Percentiles rank a stretch among this genome's conserved stretches.
Conservation (phyloP, 2,329 filamentous ascomycete genomes). For the Neophaeococcomyces aloes region DNA sequence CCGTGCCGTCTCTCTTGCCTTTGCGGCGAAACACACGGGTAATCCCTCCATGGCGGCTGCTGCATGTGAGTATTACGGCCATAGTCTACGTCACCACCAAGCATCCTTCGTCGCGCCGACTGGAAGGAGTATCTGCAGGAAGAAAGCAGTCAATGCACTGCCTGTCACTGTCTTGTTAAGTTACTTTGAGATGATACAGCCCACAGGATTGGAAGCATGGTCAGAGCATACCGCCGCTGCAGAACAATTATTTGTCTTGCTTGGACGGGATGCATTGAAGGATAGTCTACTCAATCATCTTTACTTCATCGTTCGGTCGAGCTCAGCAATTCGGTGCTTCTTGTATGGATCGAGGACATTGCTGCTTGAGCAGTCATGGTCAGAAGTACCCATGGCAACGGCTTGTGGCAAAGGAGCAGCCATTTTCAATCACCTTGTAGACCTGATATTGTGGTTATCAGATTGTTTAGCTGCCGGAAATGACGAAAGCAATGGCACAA, state of each 20-base stretch:
- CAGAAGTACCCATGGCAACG: background rate
- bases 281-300: slow-evolving; percentile 2
- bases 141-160: slow-evolving; percentile 3
- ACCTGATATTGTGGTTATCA: slow-evolving; percentile 1
- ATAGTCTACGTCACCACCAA: slow-evolving; percentile 4
- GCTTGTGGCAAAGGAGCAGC: background rate
- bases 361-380: background rate
- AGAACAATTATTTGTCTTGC: background rate
- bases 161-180: slow-evolving; percentile 2
- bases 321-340: slow-evolving; percentile 3
- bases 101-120: background rate
- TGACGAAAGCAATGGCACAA: background rate
- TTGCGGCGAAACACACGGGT: background rate
- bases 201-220: slow-evolving; percentile 1
- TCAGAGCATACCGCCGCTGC: slow-evolving; percentile 2
- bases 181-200: slow-evolving; percentile 8
- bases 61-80: slow-evolving; percentile 1
- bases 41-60: background rate
- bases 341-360: background rate
- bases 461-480: background rate
- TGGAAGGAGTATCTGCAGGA: slow-evolving; percentile 3
- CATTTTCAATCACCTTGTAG: background rate
- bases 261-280: background rate
- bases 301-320: slow-evolving; percentile 1
- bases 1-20: slow-evolving; percentile 4